Evolutionary conservation across 1,284 basidiomycete genomes (phyloP), one percentile per base, ranked within the genome.

Genomic region (Puccinia triticina): DNA sequence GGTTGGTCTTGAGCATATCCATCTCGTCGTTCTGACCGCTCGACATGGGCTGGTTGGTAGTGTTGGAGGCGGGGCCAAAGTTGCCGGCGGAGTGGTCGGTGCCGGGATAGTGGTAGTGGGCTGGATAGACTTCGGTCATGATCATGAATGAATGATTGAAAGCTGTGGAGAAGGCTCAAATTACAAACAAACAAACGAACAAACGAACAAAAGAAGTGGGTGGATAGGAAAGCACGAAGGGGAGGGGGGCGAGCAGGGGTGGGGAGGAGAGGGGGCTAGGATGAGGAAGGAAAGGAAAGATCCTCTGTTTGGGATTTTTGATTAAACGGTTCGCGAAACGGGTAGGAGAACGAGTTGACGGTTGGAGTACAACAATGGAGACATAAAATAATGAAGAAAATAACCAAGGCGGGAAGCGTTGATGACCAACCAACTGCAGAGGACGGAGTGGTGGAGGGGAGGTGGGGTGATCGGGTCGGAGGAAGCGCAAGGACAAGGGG

Each of bases 351-450:
- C 72, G 72, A 74, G 72, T 74, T 74, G 72, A 74, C 50, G 72
- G 53, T 53, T 57, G 46, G 29, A 74, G 72, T 74, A 74, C 72
- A 74, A 74, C 72, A 74, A 74, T 34, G 23, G 48, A 57, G 72
- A 74, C 72, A 74, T 74, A 74, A 74, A 74, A 57, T 40, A 53
- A 74, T 37, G 53, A 74, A 74, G 71, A 73, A 73, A 74, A 34
- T 74, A 23, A 57, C 46, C 34, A 82, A 59, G 53, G 83, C 59
- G 55, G 83, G 77, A 46, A 82, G 75, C 57, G 66, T 78, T 77
- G 67, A 67, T 73, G 48, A 82, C 67, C 91, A 88, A 91, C 90
- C 64, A 34, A 69, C 74, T 80, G 72, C 59, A 57, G 43, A 50
- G 55, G 59, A 72, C 66, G 23, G 46, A 46, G 40, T 57, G 66